Conservation (phyloP, 2,329 filamentous ascomycete genomes). For the Pseudonectria buxi region DNA sequence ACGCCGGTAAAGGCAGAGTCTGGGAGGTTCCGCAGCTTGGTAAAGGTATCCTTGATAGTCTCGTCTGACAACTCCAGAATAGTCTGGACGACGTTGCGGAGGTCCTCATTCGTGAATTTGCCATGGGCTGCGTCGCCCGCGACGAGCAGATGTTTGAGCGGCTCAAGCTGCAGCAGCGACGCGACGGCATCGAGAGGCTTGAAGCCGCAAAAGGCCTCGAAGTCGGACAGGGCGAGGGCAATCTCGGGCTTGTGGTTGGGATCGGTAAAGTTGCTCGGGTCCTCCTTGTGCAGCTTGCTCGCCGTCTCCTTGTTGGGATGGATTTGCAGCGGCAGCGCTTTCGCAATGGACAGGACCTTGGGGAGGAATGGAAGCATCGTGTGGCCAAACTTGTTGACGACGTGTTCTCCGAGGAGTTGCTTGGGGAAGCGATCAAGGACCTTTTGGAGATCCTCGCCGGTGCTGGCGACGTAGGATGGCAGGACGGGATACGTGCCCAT, state of each 20-base stretch:
- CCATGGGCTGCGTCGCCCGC: constrained; percentile 12
- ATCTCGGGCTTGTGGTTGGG: constrained; percentile 78
- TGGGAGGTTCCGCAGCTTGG: constrained; percentile 27
- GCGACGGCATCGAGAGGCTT: constrained; percentile 58
- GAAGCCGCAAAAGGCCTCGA: constrained; percentile 72
- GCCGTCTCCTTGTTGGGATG: constrained; percentile 67
- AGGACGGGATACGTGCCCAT: constrained; percentile 70
- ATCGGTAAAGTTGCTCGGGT: constrained; percentile 62
- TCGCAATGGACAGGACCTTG: constrained; percentile 69
- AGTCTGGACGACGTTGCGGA: constrained; percentile 46
- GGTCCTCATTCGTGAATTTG: constrained; percentile 41
- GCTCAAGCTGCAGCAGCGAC: constrained; percentile 45
- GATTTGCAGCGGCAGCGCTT: constrained; percentile 68
- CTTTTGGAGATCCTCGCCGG: constrained; percentile 57
- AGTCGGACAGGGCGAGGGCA: constrained; percentile 61
- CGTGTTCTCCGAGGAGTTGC: constrained; percentile 55
- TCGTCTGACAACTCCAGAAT: constrained; percentile 46
- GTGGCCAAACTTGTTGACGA: constrained; percentile 52
- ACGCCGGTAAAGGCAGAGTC: constrained; percentile 39
- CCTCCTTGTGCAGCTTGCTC: constrained; percentile 52
- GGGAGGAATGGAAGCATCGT: constrained; percentile 64
- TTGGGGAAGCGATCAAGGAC: constrained; percentile 56
- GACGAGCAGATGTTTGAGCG: constrained; percentile 15
- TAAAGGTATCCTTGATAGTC: constrained; percentile 15
- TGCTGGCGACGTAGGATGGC: constrained; percentile 56